These are phyloP conservation scores for Flagelloscypha sp. DNA, from an alignment of 768 basidiomycete species.

Conservation along the genomic window DNA sequence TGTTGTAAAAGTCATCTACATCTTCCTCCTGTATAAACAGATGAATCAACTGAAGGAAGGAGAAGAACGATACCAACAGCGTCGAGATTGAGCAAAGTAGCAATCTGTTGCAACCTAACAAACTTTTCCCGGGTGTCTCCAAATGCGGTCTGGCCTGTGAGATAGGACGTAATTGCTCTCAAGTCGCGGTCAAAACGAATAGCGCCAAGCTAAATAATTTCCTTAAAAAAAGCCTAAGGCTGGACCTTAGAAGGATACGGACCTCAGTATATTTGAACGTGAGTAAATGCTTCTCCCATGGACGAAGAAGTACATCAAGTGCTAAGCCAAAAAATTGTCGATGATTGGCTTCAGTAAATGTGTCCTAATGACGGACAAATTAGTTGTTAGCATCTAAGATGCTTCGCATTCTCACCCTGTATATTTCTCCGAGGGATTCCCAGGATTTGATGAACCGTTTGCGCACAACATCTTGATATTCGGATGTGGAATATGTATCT, in stretches of 20 bases:
- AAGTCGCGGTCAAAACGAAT: slow-evolving; percentile 93
- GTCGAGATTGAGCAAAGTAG: slow-evolving; percentile 85
- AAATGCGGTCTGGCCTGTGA: slow-evolving; percentile 82
- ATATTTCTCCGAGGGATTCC: slow-evolving; percentile 80
- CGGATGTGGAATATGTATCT: slow-evolving; percentile 72
- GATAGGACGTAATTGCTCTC: slow-evolving; percentile 71
- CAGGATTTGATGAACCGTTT: slow-evolving; percentile 88
- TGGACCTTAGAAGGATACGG: not conserved
- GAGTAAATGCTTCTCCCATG: slow-evolving; percentile 88
- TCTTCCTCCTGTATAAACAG: slow-evolving; percentile 69
- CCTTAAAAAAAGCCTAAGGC: slow-evolving; percentile 1
- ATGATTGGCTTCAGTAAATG: slow-evolving; percentile 84
- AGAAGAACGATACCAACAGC: slow-evolving; percentile 35
- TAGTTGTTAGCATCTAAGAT: slow-evolving; percentile 1
- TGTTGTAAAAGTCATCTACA: slow-evolving; percentile 89
- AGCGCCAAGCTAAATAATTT: slow-evolving; percentile 67
- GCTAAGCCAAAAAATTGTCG: slow-evolving; percentile 78
- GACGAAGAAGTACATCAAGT: slow-evolving; percentile 82
- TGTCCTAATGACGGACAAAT: slow-evolving; percentile 43
- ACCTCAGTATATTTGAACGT: slow-evolving; percentile 82
- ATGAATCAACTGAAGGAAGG: not conserved
- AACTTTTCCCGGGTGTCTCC: slow-evolving; percentile 93
- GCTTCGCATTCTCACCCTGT: slow-evolving; percentile 49
- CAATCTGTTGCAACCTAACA: slow-evolving; percentile 84
- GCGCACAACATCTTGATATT: slow-evolving; percentile 77